Evolutionary conservation across 192 early-diverging fungal genomes (phyloP).

Genomic region (Globomyces pollinis-pini): DNA sequence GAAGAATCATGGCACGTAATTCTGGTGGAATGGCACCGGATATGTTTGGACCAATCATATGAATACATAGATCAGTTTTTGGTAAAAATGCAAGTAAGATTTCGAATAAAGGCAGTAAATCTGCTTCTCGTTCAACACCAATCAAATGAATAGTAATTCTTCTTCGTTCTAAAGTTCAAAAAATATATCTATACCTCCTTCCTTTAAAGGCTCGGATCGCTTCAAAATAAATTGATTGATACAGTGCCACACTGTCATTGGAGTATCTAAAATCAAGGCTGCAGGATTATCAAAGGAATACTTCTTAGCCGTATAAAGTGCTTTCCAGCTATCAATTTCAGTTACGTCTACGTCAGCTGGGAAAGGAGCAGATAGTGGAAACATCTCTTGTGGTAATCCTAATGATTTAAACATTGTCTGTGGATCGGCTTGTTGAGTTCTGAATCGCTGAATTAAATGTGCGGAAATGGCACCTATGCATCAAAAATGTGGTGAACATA

Average conservation of each 20-base stretch:
- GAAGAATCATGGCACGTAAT: slow-evolving; percentile 22
- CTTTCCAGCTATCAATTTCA: slow-evolving; percentile 35
- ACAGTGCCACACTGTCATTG: slow-evolving; percentile 40
- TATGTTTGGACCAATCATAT: slow-evolving; percentile 41
- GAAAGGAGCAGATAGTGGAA: slow-evolving; percentile 29
- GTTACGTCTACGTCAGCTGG: slow-evolving; percentile 15
- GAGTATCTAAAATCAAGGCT: slow-evolving; percentile 42
- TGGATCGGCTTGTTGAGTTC: slow-evolving; percentile 16
- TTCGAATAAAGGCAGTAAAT: slow-evolving; percentile 35
- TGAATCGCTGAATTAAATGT: slow-evolving; percentile 23
- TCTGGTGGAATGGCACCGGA: slow-evolving; percentile 28
- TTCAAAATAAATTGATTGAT: slow-evolving; percentile 35
- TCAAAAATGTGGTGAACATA: slow-evolving; percentile 16
- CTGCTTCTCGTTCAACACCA: slow-evolving; percentile 40
- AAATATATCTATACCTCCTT: background rate
- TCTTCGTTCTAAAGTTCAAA: slow-evolving; percentile 30
- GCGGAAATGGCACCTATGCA: no score
- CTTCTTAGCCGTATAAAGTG: slow-evolving; percentile 25
- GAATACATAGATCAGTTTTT: slow-evolving; percentile 40
- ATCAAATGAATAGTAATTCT: slow-evolving; percentile 40
- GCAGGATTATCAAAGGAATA: slow-evolving; percentile 33
- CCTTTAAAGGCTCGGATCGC: background rate
- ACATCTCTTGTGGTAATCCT: slow-evolving; percentile 37
- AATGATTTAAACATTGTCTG: slow-evolving; percentile 29
- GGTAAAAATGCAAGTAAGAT: slow-evolving; percentile 38